Evolutionary conservation across 2,329 filamentous ascomycete genomes (phyloP), one percentile per base, ranked within the genome.

Genomic region (Sporothrix mexicana): DNA sequence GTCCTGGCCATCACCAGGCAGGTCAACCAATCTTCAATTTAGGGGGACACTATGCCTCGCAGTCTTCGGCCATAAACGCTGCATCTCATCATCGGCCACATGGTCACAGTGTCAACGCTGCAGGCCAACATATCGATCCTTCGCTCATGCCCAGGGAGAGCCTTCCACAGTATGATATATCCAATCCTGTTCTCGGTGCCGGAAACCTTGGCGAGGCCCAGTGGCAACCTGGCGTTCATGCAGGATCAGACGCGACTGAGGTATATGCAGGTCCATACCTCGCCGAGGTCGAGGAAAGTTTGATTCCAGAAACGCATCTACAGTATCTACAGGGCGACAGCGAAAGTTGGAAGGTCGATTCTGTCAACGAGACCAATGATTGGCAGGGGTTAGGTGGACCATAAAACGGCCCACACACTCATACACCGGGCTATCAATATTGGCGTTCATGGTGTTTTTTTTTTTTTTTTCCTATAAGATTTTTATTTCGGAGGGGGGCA

Each of bases 61-160:
- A 70, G 1, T n/a, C 55, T 6, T 17, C 36, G 3, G 17, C n/a
- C 20, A 41, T 71, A 9, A 69, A 36, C 53, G 61, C 64, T 51
- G 64, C 51, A 3, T 62, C 55, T 8, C n/a, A 55, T 23, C 64
- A 59, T 17, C 49, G 49, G 12, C 51, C 70, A 51, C 70, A 72
- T 15, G 62, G 70, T 17, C 70, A 68, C 9, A 41, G 53, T 49
- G 61, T 7, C 3, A 23, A 23, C 12, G 69, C 75, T 41, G 68
- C 76, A 36, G 76, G 78, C 53, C 77, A 79, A 30, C 78, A 77
- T 7, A 78, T 80, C 70, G 79, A 80, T 41, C 79, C 79, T 0
- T 77, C 77, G 15, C 74, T 80, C 10, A 68, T 74, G 70, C 25
- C 64, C 43, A 73, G 76, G 15, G 77, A 77, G 4, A 74, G 73